These are phyloP conservation scores for Punica granatum DNA, from an alignment of 345 rosid species.

Conservation along the genomic window DNA sequence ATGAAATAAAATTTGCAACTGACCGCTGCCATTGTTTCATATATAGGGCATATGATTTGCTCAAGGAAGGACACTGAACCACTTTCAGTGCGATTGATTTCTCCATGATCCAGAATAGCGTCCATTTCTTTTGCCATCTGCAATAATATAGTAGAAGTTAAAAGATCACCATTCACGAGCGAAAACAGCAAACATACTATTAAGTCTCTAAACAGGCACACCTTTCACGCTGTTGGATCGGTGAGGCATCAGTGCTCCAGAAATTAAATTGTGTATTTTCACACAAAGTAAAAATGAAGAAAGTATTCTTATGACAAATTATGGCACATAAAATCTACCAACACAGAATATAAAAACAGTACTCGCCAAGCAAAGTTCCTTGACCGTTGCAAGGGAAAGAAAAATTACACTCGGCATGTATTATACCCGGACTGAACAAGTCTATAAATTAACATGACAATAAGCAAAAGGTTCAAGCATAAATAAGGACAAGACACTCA, in stretches of 20 bases:
- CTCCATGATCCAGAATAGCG: slow-evolving; percentile 81
- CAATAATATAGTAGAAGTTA: slow-evolving; percentile 8
- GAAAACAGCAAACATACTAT: not conserved
- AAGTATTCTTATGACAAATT: not conserved
- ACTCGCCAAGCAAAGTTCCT: not conserved
- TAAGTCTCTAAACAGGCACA: not conserved
- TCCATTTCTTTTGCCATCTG: slow-evolving; percentile 99
- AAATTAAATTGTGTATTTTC: not conserved
- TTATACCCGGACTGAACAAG: not conserved
- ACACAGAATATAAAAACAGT: not conserved
- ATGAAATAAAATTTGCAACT: not conserved
- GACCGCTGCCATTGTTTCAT: slow-evolving; percentile 51
- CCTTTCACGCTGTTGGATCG: not conserved
- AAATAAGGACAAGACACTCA: not conserved
- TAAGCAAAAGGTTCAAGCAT: not conserved
- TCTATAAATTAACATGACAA: not conserved
- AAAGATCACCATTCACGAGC: not conserved
- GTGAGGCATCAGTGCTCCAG: not conserved
- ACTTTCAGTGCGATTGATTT: slow-evolving; percentile 41
- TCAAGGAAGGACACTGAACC: slow-evolving; percentile 82
- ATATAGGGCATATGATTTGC: slow-evolving; percentile 68
- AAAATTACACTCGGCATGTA: not conserved
- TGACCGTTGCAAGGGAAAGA: not conserved
- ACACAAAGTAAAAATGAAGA: not conserved
- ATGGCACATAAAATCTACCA: not conserved